Conservation (phyloP, 108 stramenopile genomes). For the Parietichytrium sp. region DNA sequence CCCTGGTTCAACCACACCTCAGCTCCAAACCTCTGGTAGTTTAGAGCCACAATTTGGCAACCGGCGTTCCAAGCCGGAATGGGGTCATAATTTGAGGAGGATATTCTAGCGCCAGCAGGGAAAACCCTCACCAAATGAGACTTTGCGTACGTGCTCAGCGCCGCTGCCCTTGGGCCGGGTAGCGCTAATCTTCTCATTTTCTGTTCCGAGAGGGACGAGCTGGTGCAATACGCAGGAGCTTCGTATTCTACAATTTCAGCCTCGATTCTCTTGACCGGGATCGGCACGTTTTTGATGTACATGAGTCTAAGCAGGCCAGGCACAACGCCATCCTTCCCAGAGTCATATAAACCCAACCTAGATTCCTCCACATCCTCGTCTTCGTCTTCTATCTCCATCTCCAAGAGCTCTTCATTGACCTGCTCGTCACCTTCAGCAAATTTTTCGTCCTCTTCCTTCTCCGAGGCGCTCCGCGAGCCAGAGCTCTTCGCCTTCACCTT, state of each 20-base stretch:
- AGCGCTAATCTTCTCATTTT: neutral
- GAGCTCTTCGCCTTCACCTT: too few species aligned
- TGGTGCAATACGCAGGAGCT: neutral
- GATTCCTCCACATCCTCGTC: neutral
- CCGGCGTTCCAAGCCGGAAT: slow-evolving; percentile 52
- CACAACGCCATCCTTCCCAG: neutral
- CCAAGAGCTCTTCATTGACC: slow-evolving; percentile 7
- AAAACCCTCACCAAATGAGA: neutral
- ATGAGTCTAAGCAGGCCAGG: slow-evolving; percentile 15
- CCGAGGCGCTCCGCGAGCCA: too few species aligned
- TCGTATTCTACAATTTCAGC: neutral
- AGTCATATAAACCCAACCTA: neutral
- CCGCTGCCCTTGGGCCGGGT: neutral
- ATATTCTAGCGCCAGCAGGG: slow-evolving; percentile 42
- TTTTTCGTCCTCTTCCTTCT: slow-evolving; percentile 1
- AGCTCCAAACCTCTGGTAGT: slow-evolving; percentile 54
- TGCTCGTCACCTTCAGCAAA: slow-evolving; percentile 14
- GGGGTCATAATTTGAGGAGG: slow-evolving; percentile 58
- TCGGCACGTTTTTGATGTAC: slow-evolving; percentile 9
- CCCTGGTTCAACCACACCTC: slow-evolving; percentile 57
- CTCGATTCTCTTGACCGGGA: neutral
- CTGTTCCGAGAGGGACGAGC: slow-evolving; percentile 14
- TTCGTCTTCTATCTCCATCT: neutral
- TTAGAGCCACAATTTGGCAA: slow-evolving; percentile 62
- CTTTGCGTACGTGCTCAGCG: neutral